These are phyloP conservation scores for Calonectria henricotiae DNA, from an alignment of 2,329 filamentous ascomycete species.

Conservation along the genomic window DNA sequence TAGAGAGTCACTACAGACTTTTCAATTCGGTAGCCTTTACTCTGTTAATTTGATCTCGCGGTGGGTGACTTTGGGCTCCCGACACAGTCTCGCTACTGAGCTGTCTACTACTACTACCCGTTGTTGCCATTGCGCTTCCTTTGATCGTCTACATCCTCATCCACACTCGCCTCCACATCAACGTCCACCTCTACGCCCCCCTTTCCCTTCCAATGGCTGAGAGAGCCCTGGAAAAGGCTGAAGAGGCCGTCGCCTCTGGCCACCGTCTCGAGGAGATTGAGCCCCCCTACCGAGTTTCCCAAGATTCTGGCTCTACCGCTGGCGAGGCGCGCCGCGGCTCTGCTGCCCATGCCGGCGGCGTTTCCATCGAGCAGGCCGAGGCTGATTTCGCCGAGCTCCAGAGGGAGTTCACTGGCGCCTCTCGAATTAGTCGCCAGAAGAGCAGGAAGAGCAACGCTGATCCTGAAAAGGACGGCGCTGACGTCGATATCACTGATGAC, in stretches of 20 bases:
- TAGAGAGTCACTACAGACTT: background rate
- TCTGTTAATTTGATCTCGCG: conserved; percentile 39
- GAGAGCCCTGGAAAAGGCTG: conserved; percentile 51
- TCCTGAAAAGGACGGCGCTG: conserved; percentile 71
- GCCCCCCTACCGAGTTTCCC: conserved; percentile 44
- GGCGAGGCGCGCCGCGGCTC: conserved; percentile 45
- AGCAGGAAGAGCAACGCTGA: conserved; percentile 60
- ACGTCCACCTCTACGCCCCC: background rate
- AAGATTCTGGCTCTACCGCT: conserved; percentile 54
- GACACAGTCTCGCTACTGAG: conserved; percentile 44
- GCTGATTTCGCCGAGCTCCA: conserved; percentile 81
- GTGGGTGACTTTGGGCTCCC: conserved; percentile 52
- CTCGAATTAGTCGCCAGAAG: conserved; percentile 64
- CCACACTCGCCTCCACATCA: background rate
- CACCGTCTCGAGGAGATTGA: conserved; percentile 51
- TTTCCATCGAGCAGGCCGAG: conserved; percentile 79
- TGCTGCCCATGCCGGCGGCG: conserved; percentile 59
- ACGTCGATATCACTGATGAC: conserved; percentile 60
- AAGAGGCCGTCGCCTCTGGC: conserved; percentile 53
- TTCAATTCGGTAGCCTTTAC: conserved; percentile 11
- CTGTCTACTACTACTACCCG: conserved; percentile 30
- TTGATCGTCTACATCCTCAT: conserved; percentile 3
- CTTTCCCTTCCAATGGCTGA: conserved; percentile 50
- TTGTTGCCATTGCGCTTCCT: conserved; percentile 13
- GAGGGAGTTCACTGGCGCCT: conserved; percentile 73